These are phyloP conservation scores for Zanthoxylum bungeanum DNA, from an alignment of 345 rosid genomes.

Conservation along the genomic window DNA sequence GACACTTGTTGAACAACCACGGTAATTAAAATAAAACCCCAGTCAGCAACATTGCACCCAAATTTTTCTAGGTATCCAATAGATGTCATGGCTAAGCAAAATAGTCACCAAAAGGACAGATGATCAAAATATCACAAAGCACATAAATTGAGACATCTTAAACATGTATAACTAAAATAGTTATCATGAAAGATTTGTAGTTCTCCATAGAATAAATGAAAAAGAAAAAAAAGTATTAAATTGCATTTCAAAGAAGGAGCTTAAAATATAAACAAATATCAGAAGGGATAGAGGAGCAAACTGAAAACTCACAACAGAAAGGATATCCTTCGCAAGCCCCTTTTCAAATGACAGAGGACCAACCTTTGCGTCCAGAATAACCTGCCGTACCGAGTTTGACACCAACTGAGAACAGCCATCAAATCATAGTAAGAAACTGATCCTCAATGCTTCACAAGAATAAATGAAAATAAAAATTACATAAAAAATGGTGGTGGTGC, in stretches of 20 bases:
- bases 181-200: not conserved
- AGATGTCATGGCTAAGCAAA: not conserved
- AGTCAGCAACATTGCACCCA: not conserved
- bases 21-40: not conserved
- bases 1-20: not conserved
- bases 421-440: slow-evolving; percentile 17
- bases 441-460: not conserved
- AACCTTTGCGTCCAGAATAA: slow-evolving; percentile 88
- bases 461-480: not conserved
- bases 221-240: not conserved
- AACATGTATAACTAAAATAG: not conserved
- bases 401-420: slow-evolving; percentile 40
- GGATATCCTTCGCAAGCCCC: slow-evolving; percentile 79
- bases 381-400: slow-evolving; percentile 67
- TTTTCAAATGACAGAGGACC: slow-evolving; percentile 87
- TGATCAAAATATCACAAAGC: not conserved
- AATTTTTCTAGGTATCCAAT: not conserved
- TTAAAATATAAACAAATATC: not conserved
- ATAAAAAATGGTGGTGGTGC: not conserved
- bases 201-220: not conserved
- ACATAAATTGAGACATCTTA: not conserved
- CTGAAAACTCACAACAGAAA: slow-evolving; percentile 62
- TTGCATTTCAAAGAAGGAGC: slow-evolving; percentile 3
- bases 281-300: slow-evolving; percentile 2
- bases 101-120: not conserved